Evolutionary conservation across 345 rosid genomes (phyloP).

Genomic region (Melaleuca quinquenervia): DNA sequence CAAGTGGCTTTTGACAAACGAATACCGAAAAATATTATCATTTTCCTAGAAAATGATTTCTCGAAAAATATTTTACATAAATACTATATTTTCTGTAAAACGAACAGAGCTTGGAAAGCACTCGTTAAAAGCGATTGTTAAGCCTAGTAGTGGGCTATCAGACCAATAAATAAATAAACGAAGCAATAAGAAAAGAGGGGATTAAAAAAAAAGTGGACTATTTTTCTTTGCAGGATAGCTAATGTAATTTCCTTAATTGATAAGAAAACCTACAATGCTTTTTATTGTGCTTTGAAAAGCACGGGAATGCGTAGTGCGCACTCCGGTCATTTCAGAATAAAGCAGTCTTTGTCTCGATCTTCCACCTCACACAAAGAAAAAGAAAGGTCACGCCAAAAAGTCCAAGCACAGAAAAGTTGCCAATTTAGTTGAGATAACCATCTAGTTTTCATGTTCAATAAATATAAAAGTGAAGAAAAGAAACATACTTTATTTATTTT

Average conservation of each 20-base stretch:
- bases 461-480: background rate
- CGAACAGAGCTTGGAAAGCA: no score
- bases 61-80: no score
- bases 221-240: background rate
- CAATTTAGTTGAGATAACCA: background rate
- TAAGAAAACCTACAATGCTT: background rate
- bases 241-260: background rate
- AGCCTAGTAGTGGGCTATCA: background rate
- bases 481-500: background rate
- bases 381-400: background rate
- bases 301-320: conserved; percentile 36
- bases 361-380: background rate
- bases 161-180: background rate
- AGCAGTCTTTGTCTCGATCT: background rate
- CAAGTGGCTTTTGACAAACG: no score
- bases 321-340: conserved; percentile 34
- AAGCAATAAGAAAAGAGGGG: background rate
- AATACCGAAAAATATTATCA: no score
- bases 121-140: accelerated
- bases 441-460: background rate
- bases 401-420: background rate
- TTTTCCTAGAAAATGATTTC: no score
- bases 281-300: conserved; percentile 5
- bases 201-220: background rate
- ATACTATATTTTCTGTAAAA: no score